Evolutionary conservation across 2,329 filamentous ascomycete genomes (phyloP).

Genomic region (Clarireedia homoeocarpa): DNA sequence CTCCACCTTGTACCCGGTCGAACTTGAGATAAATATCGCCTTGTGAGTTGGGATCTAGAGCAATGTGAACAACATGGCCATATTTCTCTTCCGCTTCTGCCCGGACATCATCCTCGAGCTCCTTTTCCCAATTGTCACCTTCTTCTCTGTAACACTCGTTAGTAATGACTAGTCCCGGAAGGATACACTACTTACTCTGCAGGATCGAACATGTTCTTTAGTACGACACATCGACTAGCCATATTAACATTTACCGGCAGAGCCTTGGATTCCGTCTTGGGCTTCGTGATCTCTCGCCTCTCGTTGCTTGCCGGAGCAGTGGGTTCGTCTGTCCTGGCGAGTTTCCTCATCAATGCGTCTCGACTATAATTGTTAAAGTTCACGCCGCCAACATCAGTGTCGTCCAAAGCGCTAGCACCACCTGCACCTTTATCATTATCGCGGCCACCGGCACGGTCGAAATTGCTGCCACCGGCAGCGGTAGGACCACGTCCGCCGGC

Average conservation of each 20-base stretch:
- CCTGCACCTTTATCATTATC: slow-evolving; percentile 82
- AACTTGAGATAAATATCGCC: slow-evolving; percentile 99
- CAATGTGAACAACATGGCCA: slow-evolving; percentile 94
- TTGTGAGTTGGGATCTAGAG: slow-evolving; percentile 84
- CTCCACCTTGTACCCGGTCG: slow-evolving; percentile 86
- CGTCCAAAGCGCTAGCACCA: slow-evolving; percentile 89
- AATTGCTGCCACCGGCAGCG: slow-evolving; percentile 65
- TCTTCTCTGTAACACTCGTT: slow-evolving; percentile 58
- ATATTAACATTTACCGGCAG: slow-evolving; percentile 81
- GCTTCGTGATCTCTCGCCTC: slow-evolving; percentile 65
- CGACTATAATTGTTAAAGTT: slow-evolving; percentile 99
- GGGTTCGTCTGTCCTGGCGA: slow-evolving; percentile 88
- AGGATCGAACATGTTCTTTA: slow-evolving; percentile 94
- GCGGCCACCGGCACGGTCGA: slow-evolving; percentile 83
- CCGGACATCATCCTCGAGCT: slow-evolving; percentile 88
- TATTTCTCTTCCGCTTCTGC: slow-evolving; percentile 92
- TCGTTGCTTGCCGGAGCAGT: slow-evolving; percentile 48
- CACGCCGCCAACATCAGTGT: slow-evolving; percentile 94
- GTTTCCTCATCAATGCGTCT: slow-evolving; percentile 96
- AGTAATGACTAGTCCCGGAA: slow-evolving; percentile 20
- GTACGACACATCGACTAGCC: slow-evolving; percentile 85
- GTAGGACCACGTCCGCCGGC: slow-evolving; percentile 80
- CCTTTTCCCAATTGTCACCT: slow-evolving; percentile 82
- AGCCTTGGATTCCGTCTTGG: slow-evolving; percentile 71
- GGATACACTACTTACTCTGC: slow-evolving; percentile 60